Conservation (phyloP, 768 basidiomycete species). For the Leucosporidium scottii region DNA sequence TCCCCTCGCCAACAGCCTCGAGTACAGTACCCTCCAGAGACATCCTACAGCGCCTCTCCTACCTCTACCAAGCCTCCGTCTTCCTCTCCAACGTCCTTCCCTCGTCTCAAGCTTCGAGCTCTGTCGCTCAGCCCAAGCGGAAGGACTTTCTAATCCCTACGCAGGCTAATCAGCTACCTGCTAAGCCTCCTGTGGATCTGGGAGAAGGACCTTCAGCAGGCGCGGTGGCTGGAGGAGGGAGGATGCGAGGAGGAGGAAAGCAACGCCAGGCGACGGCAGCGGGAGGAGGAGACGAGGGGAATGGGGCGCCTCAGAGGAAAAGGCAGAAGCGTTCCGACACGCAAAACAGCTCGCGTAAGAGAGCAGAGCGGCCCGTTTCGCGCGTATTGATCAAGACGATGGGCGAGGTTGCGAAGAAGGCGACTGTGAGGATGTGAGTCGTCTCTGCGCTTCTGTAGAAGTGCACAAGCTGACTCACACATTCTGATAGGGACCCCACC, state of each 20-base stretch:
- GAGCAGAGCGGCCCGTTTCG: slow-evolving; percentile 40
- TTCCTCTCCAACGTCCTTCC: slow-evolving; percentile 64
- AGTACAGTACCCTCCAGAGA: slow-evolving; percentile 56
- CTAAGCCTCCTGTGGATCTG: not conserved
- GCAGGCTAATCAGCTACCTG: not conserved
- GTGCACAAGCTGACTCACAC: not conserved
- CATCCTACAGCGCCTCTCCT: slow-evolving; percentile 73
- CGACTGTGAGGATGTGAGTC: slow-evolving; percentile 66
- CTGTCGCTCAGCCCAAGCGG: slow-evolving; percentile 25
- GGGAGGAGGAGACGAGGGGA: not conserved
- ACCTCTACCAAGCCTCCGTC: slow-evolving; percentile 49
- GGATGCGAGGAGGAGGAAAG: not conserved
- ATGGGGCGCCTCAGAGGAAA: not conserved
- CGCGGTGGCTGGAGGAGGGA: not conserved
- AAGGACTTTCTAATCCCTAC: slow-evolving; percentile 4
- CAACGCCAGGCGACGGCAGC: not conserved
- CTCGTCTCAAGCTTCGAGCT: slow-evolving; percentile 45
- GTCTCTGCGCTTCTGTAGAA: slow-evolving; percentile 1
- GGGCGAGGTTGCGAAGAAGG: slow-evolving; percentile 65
- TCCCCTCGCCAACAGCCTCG: no score
- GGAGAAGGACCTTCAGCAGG: not conserved
- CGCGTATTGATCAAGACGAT: slow-evolving; percentile 60
- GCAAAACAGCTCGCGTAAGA: slow-evolving; percentile 33
- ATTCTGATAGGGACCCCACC: slow-evolving; percentile 57
- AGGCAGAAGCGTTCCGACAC: slow-evolving; percentile 37